phyloP scores from a whole-genome alignment of 805 yeast species.

The Candida nanaspora region DNA sequence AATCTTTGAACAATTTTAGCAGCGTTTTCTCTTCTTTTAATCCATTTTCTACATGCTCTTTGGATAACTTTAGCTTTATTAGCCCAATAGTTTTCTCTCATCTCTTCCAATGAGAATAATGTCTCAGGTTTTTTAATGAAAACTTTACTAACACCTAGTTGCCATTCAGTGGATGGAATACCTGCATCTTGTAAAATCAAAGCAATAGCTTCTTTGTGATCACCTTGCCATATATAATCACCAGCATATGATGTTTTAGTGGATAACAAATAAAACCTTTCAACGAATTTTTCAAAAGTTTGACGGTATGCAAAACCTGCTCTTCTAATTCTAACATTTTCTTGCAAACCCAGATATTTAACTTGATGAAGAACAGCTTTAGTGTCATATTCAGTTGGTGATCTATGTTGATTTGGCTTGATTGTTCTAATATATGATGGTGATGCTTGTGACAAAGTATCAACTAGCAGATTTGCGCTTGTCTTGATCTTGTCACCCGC shows the following conservation, averaged over 20 bases:
- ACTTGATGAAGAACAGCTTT: constrained; percentile 91
- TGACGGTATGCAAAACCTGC: constrained; percentile 99
- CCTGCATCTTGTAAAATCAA: constrained; percentile 46
- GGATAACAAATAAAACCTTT: constrained; percentile 83
- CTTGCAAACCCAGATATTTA: constrained; percentile 91
- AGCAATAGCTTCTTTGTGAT: constrained; percentile 42
- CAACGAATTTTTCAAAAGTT: constrained; percentile 92
- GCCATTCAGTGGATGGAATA: constrained; percentile 77
- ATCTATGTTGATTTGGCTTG: constrained; percentile 90
- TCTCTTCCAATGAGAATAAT: constrained; percentile 85
- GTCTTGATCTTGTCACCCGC: constrained; percentile 91
- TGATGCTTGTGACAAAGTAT: constrained; percentile 80
- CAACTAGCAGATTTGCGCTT: constrained; percentile 86
- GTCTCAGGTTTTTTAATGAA: constrained; percentile 97
- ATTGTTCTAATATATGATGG: constrained; percentile 97
- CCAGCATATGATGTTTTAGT: constrained; percentile 90
- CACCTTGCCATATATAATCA: constrained; percentile 54
- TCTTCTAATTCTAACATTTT: constrained; percentile 94
- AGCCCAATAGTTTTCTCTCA: constrained; percentile 97
- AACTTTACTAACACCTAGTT: constrained; percentile 85
- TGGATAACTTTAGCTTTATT: constrained; percentile 97
- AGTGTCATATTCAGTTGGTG: constrained; percentile 84
- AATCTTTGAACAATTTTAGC: constrained; percentile 76
- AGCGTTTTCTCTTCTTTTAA: constrained; percentile 76
- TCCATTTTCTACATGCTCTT: constrained; percentile 88